These are phyloP conservation scores for Platanthera guangdongensis DNA, from an alignment of 106 monocot species.

Conservation along the genomic window DNA sequence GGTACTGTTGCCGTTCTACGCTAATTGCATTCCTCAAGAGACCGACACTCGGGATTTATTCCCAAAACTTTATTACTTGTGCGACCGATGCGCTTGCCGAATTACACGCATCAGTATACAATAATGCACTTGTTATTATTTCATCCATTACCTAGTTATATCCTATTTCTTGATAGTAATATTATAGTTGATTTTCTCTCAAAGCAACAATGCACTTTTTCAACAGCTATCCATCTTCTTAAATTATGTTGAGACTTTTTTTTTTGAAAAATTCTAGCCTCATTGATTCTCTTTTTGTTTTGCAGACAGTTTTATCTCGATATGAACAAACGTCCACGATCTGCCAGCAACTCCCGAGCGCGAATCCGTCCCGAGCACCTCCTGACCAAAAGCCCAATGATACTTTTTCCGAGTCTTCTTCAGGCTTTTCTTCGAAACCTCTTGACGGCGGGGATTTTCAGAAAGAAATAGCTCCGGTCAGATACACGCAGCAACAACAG, in stretches of 20 bases:
- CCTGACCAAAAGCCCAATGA: conserved; percentile 16
- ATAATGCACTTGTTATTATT: no score
- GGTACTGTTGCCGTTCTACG: no score
- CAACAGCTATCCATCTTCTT: background rate
- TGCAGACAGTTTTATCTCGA: conserved; percentile 25
- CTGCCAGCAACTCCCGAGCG: conserved; percentile 6
- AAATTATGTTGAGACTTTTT: background rate
- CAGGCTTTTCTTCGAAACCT: conserved; percentile 5
- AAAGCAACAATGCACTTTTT: background rate
- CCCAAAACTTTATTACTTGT: no score
- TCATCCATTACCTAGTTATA: no score
- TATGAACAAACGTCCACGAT: conserved; percentile 20
- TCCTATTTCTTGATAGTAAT: no score
- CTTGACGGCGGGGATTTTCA: background rate
- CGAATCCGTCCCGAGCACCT: background rate
- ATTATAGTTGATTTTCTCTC: no score
- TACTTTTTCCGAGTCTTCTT: background rate
- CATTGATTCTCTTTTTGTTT: background rate
- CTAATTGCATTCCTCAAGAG: no score
- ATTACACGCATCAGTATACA: no score
- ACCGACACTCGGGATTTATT: no score
- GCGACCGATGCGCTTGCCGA: no score
- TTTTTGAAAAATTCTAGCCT: no score
- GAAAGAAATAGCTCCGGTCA: background rate
- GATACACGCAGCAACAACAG: conserved; percentile 8